Evolutionary conservation across 1,284 basidiomycete genomes (phyloP).

Genomic region (Marasmius oreades): DNA sequence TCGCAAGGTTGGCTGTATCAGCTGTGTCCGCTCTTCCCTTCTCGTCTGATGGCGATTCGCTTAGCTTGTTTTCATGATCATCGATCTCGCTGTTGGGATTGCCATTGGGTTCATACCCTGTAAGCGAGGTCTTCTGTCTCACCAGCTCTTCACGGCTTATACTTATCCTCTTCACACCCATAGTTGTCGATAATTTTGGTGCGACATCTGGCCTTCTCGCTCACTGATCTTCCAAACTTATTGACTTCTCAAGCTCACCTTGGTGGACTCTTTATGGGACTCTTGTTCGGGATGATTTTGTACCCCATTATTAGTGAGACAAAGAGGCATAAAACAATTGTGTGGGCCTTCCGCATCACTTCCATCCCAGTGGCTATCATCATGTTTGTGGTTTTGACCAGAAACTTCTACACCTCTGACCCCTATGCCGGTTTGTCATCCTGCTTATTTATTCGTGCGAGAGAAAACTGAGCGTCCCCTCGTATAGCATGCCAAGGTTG

Average conservation of each 20-base stretch:
- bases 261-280: slow-evolving; percentile 80
- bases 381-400: slow-evolving; percentile 77
- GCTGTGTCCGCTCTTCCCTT: neutral
- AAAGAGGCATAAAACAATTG: slow-evolving; percentile 68
- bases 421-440: slow-evolving; percentile 66
- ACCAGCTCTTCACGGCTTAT: slow-evolving; percentile 3
- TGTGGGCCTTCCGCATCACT: slow-evolving; percentile 71
- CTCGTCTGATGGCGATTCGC: neutral
- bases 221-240: slow-evolving; percentile 5
- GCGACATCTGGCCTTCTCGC: slow-evolving; percentile 17
- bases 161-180: slow-evolving; percentile 10
- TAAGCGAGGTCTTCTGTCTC: slow-evolving; percentile 31
- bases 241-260: slow-evolving; percentile 53
- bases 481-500: slow-evolving; percentile 81
- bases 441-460: slow-evolving; percentile 48
- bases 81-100: slow-evolving; percentile 84
- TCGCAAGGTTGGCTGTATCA: slow-evolving; percentile 54
- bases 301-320: slow-evolving; percentile 88
- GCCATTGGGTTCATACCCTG: slow-evolving; percentile 84
- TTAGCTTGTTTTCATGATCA: slow-evolving; percentile 74
- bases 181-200: slow-evolving; percentile 81
- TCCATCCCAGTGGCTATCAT: slow-evolving; percentile 75
- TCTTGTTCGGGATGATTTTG: slow-evolving; percentile 78
- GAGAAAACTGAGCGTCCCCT: slow-evolving; percentile 8
- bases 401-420: slow-evolving; percentile 88